phyloP scores from a whole-genome alignment of 2,329 filamentous ascomycete genomes.

The Apiospora aurea region DNA sequence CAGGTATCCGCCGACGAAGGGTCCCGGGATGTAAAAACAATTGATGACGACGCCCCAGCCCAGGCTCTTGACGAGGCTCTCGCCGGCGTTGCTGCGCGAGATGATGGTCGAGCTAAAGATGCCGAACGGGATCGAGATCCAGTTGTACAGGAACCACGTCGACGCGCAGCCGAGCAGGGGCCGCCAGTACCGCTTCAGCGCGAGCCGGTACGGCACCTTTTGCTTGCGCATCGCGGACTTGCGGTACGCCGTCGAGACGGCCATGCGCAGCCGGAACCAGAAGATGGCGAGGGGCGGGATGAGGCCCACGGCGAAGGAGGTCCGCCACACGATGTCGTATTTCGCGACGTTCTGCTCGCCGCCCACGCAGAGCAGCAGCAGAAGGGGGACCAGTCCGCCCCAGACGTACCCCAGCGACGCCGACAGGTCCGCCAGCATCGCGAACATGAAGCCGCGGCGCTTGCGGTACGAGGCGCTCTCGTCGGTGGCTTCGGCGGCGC shows the following conservation, averaged over 20 bases:
- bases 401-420: slow-evolving; percentile 59
- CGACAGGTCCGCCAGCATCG: slow-evolving; percentile 60
- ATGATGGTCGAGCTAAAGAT: slow-evolving; percentile 63
- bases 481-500: slow-evolving; percentile 61
- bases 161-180: slow-evolving; percentile 55
- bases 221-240: slow-evolving; percentile 55
- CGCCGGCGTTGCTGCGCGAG: slow-evolving; percentile 46
- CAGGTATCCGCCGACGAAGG: slow-evolving; percentile 54
- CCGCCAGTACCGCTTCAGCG: slow-evolving; percentile 55
- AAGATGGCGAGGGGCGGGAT: slow-evolving; percentile 58
- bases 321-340: slow-evolving; percentile 56
- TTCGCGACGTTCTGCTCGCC: slow-evolving; percentile 46
- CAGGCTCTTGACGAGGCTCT: slow-evolving; percentile 51
- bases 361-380: slow-evolving; percentile 57
- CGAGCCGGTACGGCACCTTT: slow-evolving; percentile 53
- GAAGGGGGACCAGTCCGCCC: slow-evolving; percentile 55
- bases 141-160: slow-evolving; percentile 63
- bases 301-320: slow-evolving; percentile 56
- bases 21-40: slow-evolving; percentile 57
- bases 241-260: slow-evolving; percentile 56
- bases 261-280: slow-evolving; percentile 60
- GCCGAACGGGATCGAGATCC: slow-evolving; percentile 61
- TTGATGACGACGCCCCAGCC: slow-evolving; percentile 57
- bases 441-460: slow-evolving; percentile 61
- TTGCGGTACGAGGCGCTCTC: slow-evolving; percentile 53